Percentiles rank a stretch among this genome's conserved stretches.
Evolutionary conservation across 441 rosid species (phyloP).

Genomic region (Eruca vesicaria): DNA sequence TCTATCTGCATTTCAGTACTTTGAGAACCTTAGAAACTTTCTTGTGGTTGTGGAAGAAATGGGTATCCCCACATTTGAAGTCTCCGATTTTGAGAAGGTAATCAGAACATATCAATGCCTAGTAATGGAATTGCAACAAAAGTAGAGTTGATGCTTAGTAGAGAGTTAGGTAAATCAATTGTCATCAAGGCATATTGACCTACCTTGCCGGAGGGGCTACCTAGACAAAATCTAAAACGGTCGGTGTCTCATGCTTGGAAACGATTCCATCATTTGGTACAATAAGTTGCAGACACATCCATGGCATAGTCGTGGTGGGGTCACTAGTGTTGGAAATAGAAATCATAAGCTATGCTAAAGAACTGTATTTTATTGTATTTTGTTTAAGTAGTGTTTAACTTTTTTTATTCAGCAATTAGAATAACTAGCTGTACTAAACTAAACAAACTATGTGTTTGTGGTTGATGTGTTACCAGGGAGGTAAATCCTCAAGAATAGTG

Average conservation of each 20-base stretch:
- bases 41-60: slow-evolving; percentile 58
- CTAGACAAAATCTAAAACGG: slow-evolving; percentile 9
- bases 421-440: too few relatives aligned
- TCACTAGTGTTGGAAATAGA: slow-evolving; percentile 8
- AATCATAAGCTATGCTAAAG: neutral
- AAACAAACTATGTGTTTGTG: neutral
- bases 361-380: neutral
- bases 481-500: slow-evolving; percentile 60
- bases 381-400: neutral
- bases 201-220: slow-evolving; percentile 31
- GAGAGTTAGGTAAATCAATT: neutral
- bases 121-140: neutral
- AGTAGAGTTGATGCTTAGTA: neutral
- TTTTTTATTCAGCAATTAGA: too few relatives aligned
- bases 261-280: slow-evolving; percentile 16
- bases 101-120: neutral
- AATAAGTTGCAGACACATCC: slow-evolving; percentile 10
- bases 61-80: slow-evolving; percentile 71
- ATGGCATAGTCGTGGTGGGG: slow-evolving; percentile 10
- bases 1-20: slow-evolving; percentile 68
- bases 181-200: slow-evolving; percentile 17
- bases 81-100: slow-evolving; percentile 74
- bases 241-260: neutral
- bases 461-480: slow-evolving; percentile 46
- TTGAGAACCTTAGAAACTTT: slow-evolving; percentile 68